Evolutionary conservation across 2,329 filamentous ascomycete genomes (phyloP), one percentile per base, ranked within the genome.

Genomic region (Plenodomus lindquistii): DNA sequence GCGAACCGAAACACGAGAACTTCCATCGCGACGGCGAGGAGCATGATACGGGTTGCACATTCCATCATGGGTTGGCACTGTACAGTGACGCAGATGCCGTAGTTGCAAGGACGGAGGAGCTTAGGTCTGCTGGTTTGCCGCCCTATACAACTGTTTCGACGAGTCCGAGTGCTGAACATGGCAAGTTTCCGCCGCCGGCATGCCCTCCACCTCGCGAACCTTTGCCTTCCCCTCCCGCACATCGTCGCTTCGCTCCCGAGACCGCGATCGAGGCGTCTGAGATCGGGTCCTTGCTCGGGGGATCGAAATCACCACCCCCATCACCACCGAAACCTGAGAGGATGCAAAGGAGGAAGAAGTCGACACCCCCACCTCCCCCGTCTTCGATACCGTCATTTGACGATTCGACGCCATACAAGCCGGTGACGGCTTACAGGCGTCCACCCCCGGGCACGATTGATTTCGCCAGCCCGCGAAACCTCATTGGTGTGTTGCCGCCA

Each of bases 1-100:
- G 80, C n/a, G 79, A 82, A 60, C 69, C 76, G 13, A 77, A 77
- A 13, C 78, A 80, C 47, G 69, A 70, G 41, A 64, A 62, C 44
- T 77, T 80, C 60, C 63, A 66, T 18, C 45, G 57, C 7, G 72
- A 75, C 2, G 71, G 73, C 29, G 77, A 78, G 37, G 61, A 58
- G 41, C 66, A 69, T 35, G 77, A 80, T 47, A 72, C 74, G 41
- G 75, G 74, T 9, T 79, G 75, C 57, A 66, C 78, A n/a, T 82
- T 80, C 55, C 75, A 78, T 34, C 66, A 72, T 20, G 80, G 80
- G 7, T 60, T 76, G 24, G 76, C 78, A 38, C 62, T 83, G 21
- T 81, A 79, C 59, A 76, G 78, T 17, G 76, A 81, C 59, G 67
- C 69, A 46, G 61, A 67, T 50, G 50, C 65, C 24, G 65, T 72